A percentile compares a stretch with the other conserved stretches of the same genome.
Conservation (phyloP, 768 basidiomycete genomes). For the Tylopilus vinaceipallidus region DNA sequence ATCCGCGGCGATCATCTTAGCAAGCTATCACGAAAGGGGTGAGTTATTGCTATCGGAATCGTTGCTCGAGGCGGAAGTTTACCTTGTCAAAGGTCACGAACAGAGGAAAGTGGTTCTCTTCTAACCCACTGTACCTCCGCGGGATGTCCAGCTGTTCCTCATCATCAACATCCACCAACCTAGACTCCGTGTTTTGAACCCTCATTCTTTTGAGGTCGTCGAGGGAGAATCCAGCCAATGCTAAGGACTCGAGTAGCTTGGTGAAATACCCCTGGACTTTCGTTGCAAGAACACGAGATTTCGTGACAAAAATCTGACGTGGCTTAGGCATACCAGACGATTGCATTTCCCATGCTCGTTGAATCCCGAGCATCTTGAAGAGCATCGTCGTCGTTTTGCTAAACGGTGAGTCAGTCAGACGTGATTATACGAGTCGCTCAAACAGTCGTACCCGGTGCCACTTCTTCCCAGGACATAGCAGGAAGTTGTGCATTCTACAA, state of each 20-base stretch:
- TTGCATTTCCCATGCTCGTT: constrained; percentile 48
- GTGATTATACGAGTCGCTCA: neutral
- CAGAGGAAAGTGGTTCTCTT: constrained; percentile 63
- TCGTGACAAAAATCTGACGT: constrained; percentile 71
- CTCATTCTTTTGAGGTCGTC: constrained; percentile 38
- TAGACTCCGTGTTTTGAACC: constrained; percentile 25
- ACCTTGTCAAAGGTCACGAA: constrained; percentile 68
- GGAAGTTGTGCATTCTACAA: constrained; percentile 57
- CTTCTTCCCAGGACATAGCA: constrained; percentile 70
- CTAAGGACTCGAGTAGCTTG: constrained; percentile 47
- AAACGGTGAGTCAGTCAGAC: neutral
- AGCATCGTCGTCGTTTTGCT: constrained; percentile 79
- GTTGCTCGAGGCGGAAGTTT: constrained; percentile 5
- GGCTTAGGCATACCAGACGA: constrained; percentile 40
- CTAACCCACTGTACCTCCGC: constrained; percentile 49
- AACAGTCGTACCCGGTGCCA: constrained; percentile 61
- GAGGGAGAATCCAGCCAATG: constrained; percentile 33
- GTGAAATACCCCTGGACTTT: constrained; percentile 70
- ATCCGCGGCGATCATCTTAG: constrained; percentile 27
- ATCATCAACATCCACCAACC: constrained; percentile 33
- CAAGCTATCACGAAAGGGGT: constrained; percentile 16
- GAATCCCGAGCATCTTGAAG: constrained; percentile 71
- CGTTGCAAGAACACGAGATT: constrained; percentile 61
- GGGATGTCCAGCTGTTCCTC: constrained; percentile 35
- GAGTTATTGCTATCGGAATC: neutral